Conservation (phyloP, 2,329 filamentous ascomycete species). For the Claviceps fusiformis region DNA sequence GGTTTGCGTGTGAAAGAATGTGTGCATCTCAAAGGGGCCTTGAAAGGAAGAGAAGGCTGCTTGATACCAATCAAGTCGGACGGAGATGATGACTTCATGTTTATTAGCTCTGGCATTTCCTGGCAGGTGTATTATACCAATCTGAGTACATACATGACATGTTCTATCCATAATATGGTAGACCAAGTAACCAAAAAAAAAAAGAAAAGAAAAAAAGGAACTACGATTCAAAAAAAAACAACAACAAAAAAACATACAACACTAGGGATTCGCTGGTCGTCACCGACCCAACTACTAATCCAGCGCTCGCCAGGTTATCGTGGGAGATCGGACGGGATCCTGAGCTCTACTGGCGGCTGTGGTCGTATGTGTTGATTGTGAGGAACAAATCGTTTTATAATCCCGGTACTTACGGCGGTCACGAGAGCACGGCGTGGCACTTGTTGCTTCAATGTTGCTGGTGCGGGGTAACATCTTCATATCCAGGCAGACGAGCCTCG, state of each 20-base stretch:
- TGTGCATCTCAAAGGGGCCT: not conserved
- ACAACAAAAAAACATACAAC: conserved; percentile 3
- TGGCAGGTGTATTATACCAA: not conserved
- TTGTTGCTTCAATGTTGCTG: not conserved
- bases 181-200: not conserved
- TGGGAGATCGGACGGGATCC: conserved; percentile 3
- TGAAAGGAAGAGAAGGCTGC: not conserved
- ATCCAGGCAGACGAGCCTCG: too few species aligned
- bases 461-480: too few species aligned
- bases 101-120: not conserved
- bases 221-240: not conserved
- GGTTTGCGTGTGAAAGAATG: not conserved
- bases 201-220: not conserved
- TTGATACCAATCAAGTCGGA: not conserved
- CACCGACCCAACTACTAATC: conserved; percentile 3
- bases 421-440: not conserved
- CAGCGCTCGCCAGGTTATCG: conserved; percentile 1
- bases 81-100: not conserved
- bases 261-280: conserved; percentile 3
- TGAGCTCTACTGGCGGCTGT: conserved; percentile 1
- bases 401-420: not conserved
- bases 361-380: not conserved
- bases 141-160: not conserved
- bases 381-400: not conserved
- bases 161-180: not conserved